phyloP scores from a whole-genome alignment of 2,329 filamentous ascomycete genomes.

The Scedosporium apiospermum region DNA sequence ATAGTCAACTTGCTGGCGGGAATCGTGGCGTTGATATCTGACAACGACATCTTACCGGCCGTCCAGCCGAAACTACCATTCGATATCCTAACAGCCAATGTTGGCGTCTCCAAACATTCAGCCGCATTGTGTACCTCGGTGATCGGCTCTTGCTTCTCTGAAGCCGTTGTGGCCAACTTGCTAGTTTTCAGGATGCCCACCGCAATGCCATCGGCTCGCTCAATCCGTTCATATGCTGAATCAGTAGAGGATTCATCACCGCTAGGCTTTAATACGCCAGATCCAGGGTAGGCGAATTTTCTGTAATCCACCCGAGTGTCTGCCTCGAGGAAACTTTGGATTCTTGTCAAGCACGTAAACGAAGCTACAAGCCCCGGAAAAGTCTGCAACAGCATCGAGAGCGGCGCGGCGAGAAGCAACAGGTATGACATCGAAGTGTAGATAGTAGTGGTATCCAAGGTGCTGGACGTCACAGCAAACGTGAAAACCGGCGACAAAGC shows the following conservation, averaged over 20 bases:
- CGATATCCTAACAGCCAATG: neutral
- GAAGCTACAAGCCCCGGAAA: conserved; percentile 21
- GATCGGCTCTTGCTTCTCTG: neutral
- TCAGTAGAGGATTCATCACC: neutral
- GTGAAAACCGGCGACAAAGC: conserved; percentile 24
- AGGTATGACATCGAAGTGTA: conserved; percentile 26
- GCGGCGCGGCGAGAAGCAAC: conserved; percentile 21
- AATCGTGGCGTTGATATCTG: conserved; percentile 22
- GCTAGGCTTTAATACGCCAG: neutral
- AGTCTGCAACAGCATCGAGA: conserved; percentile 21
- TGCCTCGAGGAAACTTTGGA: conserved; percentile 26
- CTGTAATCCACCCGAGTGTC: conserved; percentile 17
- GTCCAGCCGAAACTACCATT: conserved; percentile 17
- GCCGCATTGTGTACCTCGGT: neutral
- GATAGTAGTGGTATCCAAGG: conserved; percentile 17
- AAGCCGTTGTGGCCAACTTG: neutral
- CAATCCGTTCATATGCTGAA: too few relatives aligned
- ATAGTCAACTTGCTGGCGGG: conserved; percentile 23
- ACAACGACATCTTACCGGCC: conserved; percentile 14
- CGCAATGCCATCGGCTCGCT: neutral
- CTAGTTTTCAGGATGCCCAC: too few relatives aligned
- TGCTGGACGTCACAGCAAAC: conserved; percentile 18
- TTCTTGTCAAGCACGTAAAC: conserved; percentile 21
- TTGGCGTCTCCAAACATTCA: neutral
- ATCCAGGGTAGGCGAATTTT: neutral